Percentiles rank a stretch among this genome's conserved stretches.
phyloP scores from a whole-genome alignment of 2,329 filamentous ascomycete genomes.

The Plenodomus tracheiphilus region DNA sequence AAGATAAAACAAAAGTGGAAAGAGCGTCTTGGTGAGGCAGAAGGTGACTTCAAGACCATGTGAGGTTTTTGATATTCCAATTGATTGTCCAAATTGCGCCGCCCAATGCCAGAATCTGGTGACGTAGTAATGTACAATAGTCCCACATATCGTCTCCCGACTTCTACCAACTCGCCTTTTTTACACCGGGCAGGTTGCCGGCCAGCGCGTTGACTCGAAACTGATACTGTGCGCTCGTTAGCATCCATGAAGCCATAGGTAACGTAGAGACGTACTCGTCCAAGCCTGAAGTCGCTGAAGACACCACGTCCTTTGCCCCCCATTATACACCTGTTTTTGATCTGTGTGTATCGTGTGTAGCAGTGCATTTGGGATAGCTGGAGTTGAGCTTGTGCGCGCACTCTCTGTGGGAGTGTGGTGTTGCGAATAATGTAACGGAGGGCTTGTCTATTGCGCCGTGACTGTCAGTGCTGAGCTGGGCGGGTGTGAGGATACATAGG shows the following conservation, averaged over 20 bases:
- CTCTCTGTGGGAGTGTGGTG: constrained; percentile 77
- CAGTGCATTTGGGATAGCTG: constrained; percentile 93
- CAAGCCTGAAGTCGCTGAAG: constrained; percentile 90
- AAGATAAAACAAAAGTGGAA: constrained; percentile 18
- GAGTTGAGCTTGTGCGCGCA: constrained; percentile 88
- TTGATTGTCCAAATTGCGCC: constrained; percentile 29
- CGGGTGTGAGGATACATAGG: constrained; percentile 10
- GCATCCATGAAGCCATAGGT: not conserved
- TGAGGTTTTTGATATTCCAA: constrained; percentile 12
- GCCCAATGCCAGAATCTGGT: constrained; percentile 27
- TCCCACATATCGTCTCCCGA: not conserved
- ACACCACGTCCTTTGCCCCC: constrained; percentile 90
- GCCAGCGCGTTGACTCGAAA: constrained; percentile 88
- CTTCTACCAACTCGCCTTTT: constrained; percentile 90
- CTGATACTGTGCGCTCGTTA: constrained; percentile 69
- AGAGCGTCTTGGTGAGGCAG: constrained; percentile 3
- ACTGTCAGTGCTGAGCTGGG: constrained; percentile 66
- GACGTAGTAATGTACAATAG: not conserved
- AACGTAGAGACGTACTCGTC: constrained; percentile 65
- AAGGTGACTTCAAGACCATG: not conserved
- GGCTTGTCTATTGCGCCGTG: constrained; percentile 71
- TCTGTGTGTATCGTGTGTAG: constrained; percentile 92
- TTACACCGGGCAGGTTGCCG: constrained; percentile 86
- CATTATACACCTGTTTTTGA: constrained; percentile 89
- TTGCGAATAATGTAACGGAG: constrained; percentile 86